Conservation (phyloP, 208 protist genomes). For the Acanthamoeba royreba region DNA sequence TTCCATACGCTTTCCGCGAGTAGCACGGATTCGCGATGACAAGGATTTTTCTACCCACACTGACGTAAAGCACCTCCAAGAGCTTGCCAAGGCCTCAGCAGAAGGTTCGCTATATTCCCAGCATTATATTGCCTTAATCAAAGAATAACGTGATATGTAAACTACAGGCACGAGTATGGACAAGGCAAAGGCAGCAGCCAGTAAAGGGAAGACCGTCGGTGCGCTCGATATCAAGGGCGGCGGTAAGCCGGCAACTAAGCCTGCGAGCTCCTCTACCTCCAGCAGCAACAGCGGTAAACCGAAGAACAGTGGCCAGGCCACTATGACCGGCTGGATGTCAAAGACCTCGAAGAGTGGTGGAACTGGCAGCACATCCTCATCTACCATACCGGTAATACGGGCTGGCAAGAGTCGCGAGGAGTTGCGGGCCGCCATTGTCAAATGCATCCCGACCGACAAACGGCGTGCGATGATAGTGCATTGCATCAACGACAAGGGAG, state of each 20-base stretch:
- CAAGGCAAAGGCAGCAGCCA: not conserved
- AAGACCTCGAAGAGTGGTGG: no score
- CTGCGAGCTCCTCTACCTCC: not conserved
- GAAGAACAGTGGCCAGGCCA: not conserved
- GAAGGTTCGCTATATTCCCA: not conserved
- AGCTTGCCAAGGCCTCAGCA: slow-evolving; percentile 49
- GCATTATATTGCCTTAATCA: not conserved
- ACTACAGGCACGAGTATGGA: not conserved
- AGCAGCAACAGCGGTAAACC: not conserved
- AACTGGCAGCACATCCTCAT: no score
- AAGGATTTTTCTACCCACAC: slow-evolving; percentile 80
- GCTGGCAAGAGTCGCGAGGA: no score
- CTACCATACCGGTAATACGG: no score
- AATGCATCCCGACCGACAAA: not conserved
- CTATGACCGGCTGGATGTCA: no score
- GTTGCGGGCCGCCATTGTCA: not conserved
- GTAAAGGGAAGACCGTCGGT: not conserved
- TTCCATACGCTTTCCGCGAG: slow-evolving; percentile 83
- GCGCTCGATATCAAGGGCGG: not conserved
- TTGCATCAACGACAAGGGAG: not conserved
- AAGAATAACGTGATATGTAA: no score
- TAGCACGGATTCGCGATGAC: slow-evolving; percentile 78
- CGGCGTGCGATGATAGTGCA: not conserved
- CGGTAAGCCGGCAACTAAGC: not conserved
- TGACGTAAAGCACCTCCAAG: slow-evolving; percentile 71